These are phyloP conservation scores for Dactylellina parvicollis DNA, from an alignment of 2,329 filamentous ascomycete genomes.

Conservation along the genomic window DNA sequence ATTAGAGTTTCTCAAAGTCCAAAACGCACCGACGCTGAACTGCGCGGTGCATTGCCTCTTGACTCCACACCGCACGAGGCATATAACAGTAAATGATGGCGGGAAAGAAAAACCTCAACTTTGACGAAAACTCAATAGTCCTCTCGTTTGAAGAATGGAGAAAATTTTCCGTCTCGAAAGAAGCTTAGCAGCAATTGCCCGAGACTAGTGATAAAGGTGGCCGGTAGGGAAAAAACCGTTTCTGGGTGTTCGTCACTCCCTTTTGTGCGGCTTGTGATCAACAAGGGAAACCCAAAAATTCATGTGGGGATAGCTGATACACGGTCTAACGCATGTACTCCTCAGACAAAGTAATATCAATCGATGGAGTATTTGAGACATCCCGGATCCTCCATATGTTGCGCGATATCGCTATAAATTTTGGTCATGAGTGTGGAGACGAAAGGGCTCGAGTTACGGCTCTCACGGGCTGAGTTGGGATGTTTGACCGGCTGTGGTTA, in stretches of 20 bases:
- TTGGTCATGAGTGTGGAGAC: too few species aligned
- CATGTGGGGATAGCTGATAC: too few species aligned
- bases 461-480: too few species aligned
- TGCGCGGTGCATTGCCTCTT: not conserved
- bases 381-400: too few species aligned
- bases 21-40: constrained; percentile 10
- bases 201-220: too few species aligned
- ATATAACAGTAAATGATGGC: not conserved
- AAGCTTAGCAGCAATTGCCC: not conserved
- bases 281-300: not conserved
- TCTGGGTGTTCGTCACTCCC: not conserved
- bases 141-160: not conserved
- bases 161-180: constrained; percentile 29
- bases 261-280: not conserved
- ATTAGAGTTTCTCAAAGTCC: constrained; percentile 5
- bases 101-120: not conserved
- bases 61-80: not conserved
- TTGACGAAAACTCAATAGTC: not conserved
- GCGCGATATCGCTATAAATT: too few species aligned
- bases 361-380: too few species aligned
- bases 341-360: too few species aligned
- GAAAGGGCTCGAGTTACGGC: too few species aligned
- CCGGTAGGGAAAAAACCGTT: too few species aligned
- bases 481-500: too few species aligned
- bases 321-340: too few species aligned